phyloP scores from a whole-genome alignment of 345 rosid species.

The Hibiscus trionum region DNA sequence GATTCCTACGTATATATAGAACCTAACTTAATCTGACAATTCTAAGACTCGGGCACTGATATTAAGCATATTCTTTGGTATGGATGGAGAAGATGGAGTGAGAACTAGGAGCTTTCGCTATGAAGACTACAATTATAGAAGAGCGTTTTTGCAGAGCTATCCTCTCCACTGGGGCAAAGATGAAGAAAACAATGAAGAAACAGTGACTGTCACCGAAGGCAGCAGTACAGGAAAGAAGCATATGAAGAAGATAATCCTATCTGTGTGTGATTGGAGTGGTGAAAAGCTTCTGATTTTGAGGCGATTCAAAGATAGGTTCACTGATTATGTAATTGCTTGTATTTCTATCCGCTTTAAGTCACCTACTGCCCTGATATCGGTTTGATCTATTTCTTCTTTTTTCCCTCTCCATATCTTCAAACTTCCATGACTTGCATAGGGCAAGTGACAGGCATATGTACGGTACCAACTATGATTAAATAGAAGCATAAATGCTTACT shows the following conservation, averaged over 20 bases:
- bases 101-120: conserved; percentile 33
- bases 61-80: not conserved
- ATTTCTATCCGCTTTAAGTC: conserved; percentile 22
- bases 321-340: conserved; percentile 31
- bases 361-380: conserved; percentile 22
- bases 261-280: conserved; percentile 35
- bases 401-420: not conserved
- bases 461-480: not conserved
- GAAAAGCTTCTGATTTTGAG: conserved; percentile 30
- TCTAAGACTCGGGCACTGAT: not conserved
- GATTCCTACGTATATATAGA: not conserved
- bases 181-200: conserved; percentile 16
- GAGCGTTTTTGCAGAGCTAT: conserved; percentile 44
- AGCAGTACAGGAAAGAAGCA: conserved; percentile 18
- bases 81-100: conserved; percentile 24
- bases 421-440: conserved; percentile 9
- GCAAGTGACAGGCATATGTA: conserved; percentile 8
- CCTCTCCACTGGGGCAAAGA: conserved; percentile 43
- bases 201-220: not conserved
- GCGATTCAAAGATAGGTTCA: conserved; percentile 35
- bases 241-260: conserved; percentile 30
- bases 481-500: not conserved
- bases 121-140: conserved; percentile 30
- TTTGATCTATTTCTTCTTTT: conserved; percentile 10
- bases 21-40: not conserved